phyloP scores from a whole-genome alignment of 257 asterid species.

The Capsicum chinense region DNA sequence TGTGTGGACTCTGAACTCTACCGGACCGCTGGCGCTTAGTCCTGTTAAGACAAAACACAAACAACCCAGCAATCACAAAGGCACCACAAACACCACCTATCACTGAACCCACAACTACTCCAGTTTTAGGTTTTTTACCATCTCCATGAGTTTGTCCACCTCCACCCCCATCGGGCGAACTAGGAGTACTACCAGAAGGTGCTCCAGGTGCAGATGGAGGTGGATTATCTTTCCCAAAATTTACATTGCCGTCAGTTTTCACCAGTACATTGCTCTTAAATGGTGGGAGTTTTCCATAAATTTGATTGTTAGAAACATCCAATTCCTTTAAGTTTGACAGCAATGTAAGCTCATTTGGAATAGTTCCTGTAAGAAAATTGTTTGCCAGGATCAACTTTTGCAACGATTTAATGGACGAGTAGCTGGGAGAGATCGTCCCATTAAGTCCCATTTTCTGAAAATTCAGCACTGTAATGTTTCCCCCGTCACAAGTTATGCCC shows the following conservation, averaged over 20 bases:
- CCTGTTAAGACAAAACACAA: constrained; percentile 10
- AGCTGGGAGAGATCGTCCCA: constrained; percentile 29
- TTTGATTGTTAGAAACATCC: constrained; percentile 35
- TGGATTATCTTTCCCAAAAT: constrained; percentile 29
- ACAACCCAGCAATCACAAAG: not conserved
- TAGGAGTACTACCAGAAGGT: constrained; percentile 14
- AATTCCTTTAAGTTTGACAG: constrained; percentile 25
- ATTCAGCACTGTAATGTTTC: constrained; percentile 30
- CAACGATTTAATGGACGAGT: constrained; percentile 20
- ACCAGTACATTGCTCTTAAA: constrained; percentile 27
- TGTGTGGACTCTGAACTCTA: constrained; percentile 23
- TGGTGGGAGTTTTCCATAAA: constrained; percentile 30
- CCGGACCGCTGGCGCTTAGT: constrained; percentile 17
- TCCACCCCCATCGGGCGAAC: constrained; percentile 24
- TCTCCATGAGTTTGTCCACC: constrained; percentile 17
- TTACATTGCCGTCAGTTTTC: constrained; percentile 30
- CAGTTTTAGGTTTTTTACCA: constrained; percentile 22
- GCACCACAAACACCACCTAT: constrained; percentile 29
- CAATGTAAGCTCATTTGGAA: constrained; percentile 24
- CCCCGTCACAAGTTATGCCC: constrained; percentile 28
- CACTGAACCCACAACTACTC: constrained; percentile 30
- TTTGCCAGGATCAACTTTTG: constrained; percentile 28
- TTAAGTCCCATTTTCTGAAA: constrained; percentile 34
- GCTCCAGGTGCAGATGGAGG: constrained; percentile 22
- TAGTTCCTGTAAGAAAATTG: constrained; percentile 29